A percentile compares a stretch with the other conserved stretches of the same genome.
These are phyloP conservation scores for Pseudopithomyces chartarum DNA, from an alignment of 2,329 filamentous ascomycete species.

Conservation along the genomic window DNA sequence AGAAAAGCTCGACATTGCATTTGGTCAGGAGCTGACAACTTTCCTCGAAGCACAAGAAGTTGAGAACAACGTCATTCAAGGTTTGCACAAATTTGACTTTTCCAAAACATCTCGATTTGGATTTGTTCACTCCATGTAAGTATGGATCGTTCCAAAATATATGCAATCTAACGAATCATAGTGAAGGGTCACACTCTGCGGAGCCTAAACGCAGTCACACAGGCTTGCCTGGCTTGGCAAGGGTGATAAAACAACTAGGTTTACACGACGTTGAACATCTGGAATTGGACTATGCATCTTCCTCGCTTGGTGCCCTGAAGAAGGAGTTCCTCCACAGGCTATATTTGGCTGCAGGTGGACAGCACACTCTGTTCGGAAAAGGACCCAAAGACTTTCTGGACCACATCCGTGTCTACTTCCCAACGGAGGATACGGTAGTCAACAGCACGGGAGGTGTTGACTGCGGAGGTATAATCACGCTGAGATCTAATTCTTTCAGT, in stretches of 20 bases:
- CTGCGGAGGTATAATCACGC: constrained; percentile 80
- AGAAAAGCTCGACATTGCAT: constrained; percentile 53
- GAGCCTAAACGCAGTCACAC: constrained; percentile 53
- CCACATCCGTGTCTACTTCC: constrained; percentile 39
- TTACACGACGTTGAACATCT: constrained; percentile 52
- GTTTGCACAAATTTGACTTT: constrained; percentile 82
- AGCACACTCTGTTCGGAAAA: constrained; percentile 10
- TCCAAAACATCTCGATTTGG: constrained; percentile 70
- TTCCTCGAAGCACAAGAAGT: constrained; percentile 73
- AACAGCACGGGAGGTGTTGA: constrained; percentile 65
- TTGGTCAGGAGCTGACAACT: constrained; percentile 71
- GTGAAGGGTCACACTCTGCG: constrained; percentile 39
- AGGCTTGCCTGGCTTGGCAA: constrained; percentile 76
- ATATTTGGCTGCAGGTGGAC: constrained; percentile 61
- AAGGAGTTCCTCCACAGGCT: constrained; percentile 66
- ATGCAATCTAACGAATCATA: constrained; percentile 14
- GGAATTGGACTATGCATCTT: constrained; percentile 76
- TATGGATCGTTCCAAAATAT: not conserved
- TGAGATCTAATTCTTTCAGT: constrained; percentile 75
- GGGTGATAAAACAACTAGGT: constrained; percentile 57
- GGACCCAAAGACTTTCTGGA: constrained; percentile 14
- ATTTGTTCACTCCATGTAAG: constrained; percentile 86
- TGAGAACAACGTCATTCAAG: constrained; percentile 66
- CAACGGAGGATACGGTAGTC: constrained; percentile 52
- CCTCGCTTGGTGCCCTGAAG: constrained; percentile 80